Percentiles rank a stretch among this genome's conserved stretches.
Conservation (phyloP, 305 asterid species). For the Fraxinus velutina region DNA sequence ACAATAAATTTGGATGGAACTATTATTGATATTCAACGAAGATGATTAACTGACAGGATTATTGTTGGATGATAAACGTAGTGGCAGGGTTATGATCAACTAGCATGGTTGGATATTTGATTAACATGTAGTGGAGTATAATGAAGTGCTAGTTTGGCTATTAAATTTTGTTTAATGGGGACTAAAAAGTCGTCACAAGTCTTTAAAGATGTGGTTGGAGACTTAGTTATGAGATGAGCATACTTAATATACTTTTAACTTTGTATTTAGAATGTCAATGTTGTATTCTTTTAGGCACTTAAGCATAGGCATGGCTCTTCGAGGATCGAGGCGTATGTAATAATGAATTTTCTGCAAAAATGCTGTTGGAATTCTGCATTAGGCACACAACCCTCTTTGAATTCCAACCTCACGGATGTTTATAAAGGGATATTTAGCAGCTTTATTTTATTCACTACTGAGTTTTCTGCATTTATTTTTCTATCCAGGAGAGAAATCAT, state of each 20-base stretch:
- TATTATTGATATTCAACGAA: not conserved
- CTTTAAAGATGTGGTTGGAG: not conserved
- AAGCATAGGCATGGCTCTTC: not conserved
- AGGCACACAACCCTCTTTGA: not conserved
- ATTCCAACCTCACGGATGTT: conserved; percentile 2
- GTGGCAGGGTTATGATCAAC: not conserved
- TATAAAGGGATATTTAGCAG: not conserved
- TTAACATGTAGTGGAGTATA: not conserved
- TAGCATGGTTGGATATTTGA: not conserved
- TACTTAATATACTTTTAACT: not conserved
- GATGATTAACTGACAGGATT: not conserved
- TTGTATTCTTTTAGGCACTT: not conserved
- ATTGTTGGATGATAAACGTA: not conserved
- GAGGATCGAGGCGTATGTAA: not conserved
- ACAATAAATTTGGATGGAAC: not conserved
- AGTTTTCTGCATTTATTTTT: conserved; percentile 8
- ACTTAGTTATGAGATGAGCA: conserved; percentile 6
- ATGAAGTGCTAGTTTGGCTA: not conserved
- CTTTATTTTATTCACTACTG: conserved; percentile 18
- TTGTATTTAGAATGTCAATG: not conserved
- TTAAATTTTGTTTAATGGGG: not conserved
- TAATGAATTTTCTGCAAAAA: not conserved
- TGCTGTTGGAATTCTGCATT: not conserved
- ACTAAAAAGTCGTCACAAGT: not conserved
- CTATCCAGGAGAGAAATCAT: conserved; percentile 56